Evolutionary conservation across 441 rosid genomes (phyloP).

Genomic region (Erodium chrysanthum): DNA sequence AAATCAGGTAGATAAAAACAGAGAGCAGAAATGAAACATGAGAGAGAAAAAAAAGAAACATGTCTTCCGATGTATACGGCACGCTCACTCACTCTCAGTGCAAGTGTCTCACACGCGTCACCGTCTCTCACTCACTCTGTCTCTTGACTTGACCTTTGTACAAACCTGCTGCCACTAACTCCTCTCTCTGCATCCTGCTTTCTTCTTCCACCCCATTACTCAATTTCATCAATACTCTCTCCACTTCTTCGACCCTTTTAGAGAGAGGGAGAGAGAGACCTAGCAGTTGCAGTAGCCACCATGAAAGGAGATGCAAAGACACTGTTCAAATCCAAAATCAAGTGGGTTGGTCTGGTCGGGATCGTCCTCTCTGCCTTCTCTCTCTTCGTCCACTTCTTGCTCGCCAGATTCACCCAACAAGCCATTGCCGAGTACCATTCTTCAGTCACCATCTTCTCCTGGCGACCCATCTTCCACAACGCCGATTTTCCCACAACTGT

Average conservation of each 20-base stretch:
- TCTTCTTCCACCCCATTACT: neutral
- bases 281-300: neutral
- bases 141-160: conserved; percentile 1
- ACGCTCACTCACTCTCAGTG: neutral
- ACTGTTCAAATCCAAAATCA: conserved; percentile 63
- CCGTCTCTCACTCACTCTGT: conserved; percentile 1
- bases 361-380: conserved; percentile 63
- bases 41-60: too few relatives aligned
- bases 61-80: neutral
- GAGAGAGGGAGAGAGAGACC: too few relatives aligned
- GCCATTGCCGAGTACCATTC: conserved; percentile 61
- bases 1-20: too few relatives aligned
- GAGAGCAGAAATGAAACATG: too few relatives aligned
- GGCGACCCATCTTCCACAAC: conserved; percentile 85
- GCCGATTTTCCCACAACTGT: conserved; percentile 37
- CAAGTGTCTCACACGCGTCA: conserved; percentile 1
- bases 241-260: too few relatives aligned
- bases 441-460: conserved; percentile 80
- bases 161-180: neutral
- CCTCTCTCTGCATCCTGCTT: neutral
- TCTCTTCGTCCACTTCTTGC: conserved; percentile 66
- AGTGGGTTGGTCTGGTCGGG: conserved; percentile 85
- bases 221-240: neutral
- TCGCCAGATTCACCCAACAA: conserved; percentile 67
- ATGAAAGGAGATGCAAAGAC: conserved; percentile 78